Evolutionary conservation across 2,329 filamentous ascomycete genomes (phyloP), one percentile per base, ranked within the genome.

Genomic region (Neonectria ditissima): DNA sequence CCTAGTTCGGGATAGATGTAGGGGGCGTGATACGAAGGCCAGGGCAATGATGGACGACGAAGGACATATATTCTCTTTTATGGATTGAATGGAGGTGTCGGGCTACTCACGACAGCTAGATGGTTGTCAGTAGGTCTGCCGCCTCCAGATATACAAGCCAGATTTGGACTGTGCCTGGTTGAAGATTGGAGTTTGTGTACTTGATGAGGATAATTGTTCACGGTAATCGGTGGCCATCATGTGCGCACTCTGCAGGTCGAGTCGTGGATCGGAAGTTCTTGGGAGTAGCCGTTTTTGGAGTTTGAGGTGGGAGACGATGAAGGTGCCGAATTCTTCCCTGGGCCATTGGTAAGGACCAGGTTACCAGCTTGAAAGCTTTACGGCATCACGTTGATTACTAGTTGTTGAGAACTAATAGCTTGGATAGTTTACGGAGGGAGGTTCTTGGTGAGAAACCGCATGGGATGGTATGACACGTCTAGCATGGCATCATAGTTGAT

Each of bases 41-140:
- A 67, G 54, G 57, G n/a, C 61, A 59, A 45, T 64, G 55, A 64
- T 39, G 62, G 63, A 64, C 55, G 63, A 68, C 50, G 62, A 69
- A 65, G 66, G 65, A 59, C 58, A 60, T 63, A 45, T 41, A 32
- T 59, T 61, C 55, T 63, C 63, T 69, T 70, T 70, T 63, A 57
- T 66, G 59, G 50, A 67, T 62, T 56, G 48, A 62, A 50, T 61
- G 48, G 50, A 62, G 34, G 59, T 50, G 54, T 26, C 58, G 28
- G 63, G 20, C 37, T 22, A 26, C 10, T 20, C 48, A 61, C 48
- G 30, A 50, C n/a, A 45, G 30, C 28, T 18, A 20, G 47, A 45
- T 50, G 47, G 16, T 32, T 53, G 51, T 60, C 56, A 51, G 43
- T 28, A 47, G 39, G 47, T 37, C 37, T 61, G 58, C 24, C 58